phyloP scores from a whole-genome alignment of 1,139 yeast genomes.

The Taiozyma sp. region DNA sequence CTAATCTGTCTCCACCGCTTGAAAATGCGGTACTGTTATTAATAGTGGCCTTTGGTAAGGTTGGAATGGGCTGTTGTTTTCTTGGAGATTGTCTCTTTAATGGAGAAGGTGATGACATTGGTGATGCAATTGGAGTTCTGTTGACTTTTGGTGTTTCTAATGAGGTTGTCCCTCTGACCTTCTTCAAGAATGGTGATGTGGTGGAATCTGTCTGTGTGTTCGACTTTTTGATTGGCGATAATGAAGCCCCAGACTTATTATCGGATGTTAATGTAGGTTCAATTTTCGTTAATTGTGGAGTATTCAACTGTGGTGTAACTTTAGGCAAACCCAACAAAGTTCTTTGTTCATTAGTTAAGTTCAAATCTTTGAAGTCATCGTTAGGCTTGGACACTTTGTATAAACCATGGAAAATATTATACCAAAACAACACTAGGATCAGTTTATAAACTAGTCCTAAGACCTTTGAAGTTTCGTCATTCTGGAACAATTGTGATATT shows the following conservation, averaged over 20 bases:
- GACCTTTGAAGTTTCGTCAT: constrained; percentile 3
- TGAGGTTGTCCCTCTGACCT: not conserved
- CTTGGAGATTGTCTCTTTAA: constrained; percentile 9
- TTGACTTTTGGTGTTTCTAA: constrained; percentile 1
- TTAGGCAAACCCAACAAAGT: constrained; percentile 36
- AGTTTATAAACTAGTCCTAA: constrained; percentile 12
- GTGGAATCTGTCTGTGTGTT: not conserved
- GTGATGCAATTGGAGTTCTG: constrained; percentile 22
- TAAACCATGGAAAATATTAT: constrained; percentile 32
- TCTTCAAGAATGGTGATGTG: constrained; percentile 3
- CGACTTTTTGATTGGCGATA: constrained; percentile 10
- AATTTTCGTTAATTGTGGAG: constrained; percentile 12
- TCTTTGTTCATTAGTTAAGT: constrained; percentile 36
- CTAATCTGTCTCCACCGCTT: not conserved
- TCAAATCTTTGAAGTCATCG: constrained; percentile 34
- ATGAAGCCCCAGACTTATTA: constrained; percentile 20
- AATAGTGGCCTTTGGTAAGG: constrained; percentile 1
- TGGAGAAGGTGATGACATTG: constrained; percentile 24
- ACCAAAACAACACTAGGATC: constrained; percentile 29
- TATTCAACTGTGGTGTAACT: constrained; percentile 11
- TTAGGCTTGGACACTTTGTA: constrained; percentile 31
- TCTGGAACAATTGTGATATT: not conserved
- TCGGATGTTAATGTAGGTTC: constrained; percentile 26
- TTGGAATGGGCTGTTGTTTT: constrained; percentile 3
- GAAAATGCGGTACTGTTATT: constrained; percentile 6